Conservation (phyloP, 176 grass and related monocot species). For the Carex parvula region DNA sequence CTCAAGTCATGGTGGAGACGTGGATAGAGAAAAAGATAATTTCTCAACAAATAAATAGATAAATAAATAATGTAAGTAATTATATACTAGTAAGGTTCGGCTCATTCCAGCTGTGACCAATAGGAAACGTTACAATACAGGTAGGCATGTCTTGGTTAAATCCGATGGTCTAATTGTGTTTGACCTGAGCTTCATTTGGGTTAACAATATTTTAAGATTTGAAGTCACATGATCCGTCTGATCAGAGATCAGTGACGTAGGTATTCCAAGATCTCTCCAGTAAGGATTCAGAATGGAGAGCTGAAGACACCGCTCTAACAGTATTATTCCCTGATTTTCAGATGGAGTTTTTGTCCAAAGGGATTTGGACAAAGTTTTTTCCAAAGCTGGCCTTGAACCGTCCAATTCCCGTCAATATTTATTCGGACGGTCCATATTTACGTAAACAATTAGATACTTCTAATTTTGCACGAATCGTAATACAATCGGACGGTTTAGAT, state of each 20-base stretch:
- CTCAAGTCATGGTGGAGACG: too few species aligned
- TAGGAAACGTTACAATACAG: not conserved
- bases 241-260: not conserved
- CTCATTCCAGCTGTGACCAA: not conserved
- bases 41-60: not conserved
- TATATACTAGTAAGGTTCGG: not conserved
- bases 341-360: too few species aligned
- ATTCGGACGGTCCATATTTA: too few species aligned
- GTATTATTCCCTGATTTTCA: too few species aligned
- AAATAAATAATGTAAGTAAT: not conserved
- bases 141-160: too few species aligned
- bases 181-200: not conserved
- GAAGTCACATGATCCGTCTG: not conserved
- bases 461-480: too few species aligned
- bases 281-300: not conserved
- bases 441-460: too few species aligned
- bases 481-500: too few species aligned
- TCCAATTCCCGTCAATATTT: too few species aligned
- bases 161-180: not conserved
- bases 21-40: too few species aligned
- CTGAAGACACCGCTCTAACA: not conserved
- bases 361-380: too few species aligned
- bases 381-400: too few species aligned
- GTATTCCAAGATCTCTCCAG: not conserved
- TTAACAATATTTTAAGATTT: not conserved